Conservation (phyloP, 139 green algal species). For the Chlorella sorokiniana region DNA sequence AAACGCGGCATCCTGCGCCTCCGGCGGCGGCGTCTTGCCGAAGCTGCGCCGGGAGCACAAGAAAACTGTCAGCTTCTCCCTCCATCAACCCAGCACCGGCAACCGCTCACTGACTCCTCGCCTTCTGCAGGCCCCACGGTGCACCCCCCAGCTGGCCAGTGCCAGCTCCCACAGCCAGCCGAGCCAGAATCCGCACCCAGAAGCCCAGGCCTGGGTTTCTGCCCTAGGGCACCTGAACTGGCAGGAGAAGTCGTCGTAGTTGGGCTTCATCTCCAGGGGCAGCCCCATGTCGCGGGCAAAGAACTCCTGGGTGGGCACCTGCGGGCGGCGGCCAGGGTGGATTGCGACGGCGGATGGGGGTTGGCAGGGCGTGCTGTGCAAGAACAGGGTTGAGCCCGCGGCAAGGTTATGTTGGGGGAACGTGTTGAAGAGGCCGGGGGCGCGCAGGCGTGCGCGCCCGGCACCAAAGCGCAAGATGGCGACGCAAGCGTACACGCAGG, state of each 20-base stretch:
- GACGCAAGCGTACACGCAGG: constrained; percentile 63
- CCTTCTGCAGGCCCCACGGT: background rate
- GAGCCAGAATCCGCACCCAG: background rate
- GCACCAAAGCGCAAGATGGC: background rate
- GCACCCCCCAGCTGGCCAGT: too few relatives aligned
- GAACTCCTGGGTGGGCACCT: constrained; percentile 74
- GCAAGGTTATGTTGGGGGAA: too few relatives aligned
- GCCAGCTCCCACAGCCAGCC: too few relatives aligned
- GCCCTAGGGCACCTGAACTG: constrained; percentile 63
- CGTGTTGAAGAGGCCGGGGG: too few relatives aligned
- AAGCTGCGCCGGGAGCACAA: constrained; percentile 49
- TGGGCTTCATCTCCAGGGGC: constrained; percentile 84
- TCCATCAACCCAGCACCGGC: background rate
- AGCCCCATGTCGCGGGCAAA: constrained; percentile 90
- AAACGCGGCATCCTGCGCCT: constrained; percentile 71
- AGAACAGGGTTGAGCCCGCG: too few relatives aligned
- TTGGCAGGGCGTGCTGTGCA: too few relatives aligned
- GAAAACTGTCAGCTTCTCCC: too few relatives aligned
- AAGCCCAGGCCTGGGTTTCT: background rate
- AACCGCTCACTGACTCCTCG: background rate
- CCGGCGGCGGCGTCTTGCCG: constrained; percentile 62
- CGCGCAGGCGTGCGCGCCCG: background rate
- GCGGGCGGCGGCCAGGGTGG: background rate
- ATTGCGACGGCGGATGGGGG: too few relatives aligned
- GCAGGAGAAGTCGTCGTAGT: constrained; percentile 74